Conservation (phyloP, 2,329 filamentous ascomycete species). For the Paecilomyces formosus region DNA sequence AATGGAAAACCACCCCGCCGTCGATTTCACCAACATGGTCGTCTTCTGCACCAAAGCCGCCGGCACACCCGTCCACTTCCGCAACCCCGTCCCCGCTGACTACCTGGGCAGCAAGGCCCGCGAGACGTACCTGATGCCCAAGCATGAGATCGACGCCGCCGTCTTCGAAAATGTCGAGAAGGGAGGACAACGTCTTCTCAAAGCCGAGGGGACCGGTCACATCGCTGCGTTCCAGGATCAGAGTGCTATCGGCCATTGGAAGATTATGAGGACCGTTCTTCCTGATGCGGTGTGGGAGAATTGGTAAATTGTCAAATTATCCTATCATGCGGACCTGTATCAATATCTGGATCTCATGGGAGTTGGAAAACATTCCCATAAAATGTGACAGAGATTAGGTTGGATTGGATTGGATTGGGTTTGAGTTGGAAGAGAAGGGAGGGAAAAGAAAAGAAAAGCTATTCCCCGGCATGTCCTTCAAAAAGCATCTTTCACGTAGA, state of each 20-base stretch:
- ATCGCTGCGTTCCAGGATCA: constrained; percentile 65
- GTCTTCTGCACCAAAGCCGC: constrained; percentile 76
- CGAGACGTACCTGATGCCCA: constrained; percentile 62
- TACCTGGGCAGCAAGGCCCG: constrained; percentile 65
- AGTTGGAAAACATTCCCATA: not conserved
- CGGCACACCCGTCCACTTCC: constrained; percentile 52
- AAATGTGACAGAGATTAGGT: not conserved
- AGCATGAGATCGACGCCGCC: constrained; percentile 55
- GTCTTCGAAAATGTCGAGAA: constrained; percentile 36
- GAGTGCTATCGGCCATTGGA: constrained; percentile 81
- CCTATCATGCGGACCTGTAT: too few relatives aligned
- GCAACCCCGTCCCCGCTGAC: constrained; percentile 57
- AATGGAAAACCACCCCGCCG: constrained; percentile 33
- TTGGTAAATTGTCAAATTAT: constrained; percentile 51
- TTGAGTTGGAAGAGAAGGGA: not conserved
- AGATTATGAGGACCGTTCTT: constrained; percentile 78
- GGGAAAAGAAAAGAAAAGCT: not conserved
- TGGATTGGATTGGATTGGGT: not conserved
- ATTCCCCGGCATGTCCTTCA: not conserved
- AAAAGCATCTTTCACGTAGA: not conserved
- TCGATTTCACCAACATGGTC: constrained; percentile 91
- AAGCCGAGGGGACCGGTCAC: constrained; percentile 51
- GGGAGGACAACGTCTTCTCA: constrained; percentile 30
- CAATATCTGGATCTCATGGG: not conserved
- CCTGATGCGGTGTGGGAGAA: constrained; percentile 75